These are phyloP conservation scores for Prunus kanzakura DNA, from an alignment of 306 rosid genomes.

Conservation along the genomic window DNA sequence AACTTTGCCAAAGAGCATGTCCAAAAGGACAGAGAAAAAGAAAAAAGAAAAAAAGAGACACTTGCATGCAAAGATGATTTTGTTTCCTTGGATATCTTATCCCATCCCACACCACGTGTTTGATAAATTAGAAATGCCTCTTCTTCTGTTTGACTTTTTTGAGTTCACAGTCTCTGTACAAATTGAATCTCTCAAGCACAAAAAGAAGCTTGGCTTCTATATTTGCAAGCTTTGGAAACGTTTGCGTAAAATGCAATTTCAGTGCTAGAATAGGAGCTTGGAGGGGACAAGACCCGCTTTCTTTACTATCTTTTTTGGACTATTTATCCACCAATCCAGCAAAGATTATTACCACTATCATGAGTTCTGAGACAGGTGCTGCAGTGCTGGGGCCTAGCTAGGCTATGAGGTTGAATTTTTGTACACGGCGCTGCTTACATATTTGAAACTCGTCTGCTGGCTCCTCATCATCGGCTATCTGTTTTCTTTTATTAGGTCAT, in stretches of 20 bases:
- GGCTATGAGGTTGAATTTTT: neutral
- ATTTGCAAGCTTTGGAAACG: conserved; percentile 11
- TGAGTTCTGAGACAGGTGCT: neutral
- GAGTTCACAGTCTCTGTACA: neutral
- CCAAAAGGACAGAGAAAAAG: conserved; percentile 11
- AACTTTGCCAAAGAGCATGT: conserved; percentile 18
- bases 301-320: neutral
- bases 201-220: conserved; percentile 21
- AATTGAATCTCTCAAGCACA: conserved; percentile 4
- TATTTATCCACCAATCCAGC: neutral
- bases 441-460: neutral
- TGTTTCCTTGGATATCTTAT: conserved; percentile 46
- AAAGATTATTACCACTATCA: neutral
- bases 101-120: conserved; percentile 32
- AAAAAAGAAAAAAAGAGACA: conserved; percentile 5
- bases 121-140: neutral
- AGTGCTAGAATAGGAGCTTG: neutral
- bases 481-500: too few species aligned
- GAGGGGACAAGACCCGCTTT: neutral
- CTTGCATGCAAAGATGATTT: conserved; percentile 42
- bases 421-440: neutral
- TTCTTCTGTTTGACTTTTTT: conserved; percentile 25
- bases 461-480: neutral
- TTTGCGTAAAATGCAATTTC: neutral
- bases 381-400: neutral